Percentiles rank a stretch among this genome's conserved stretches.
These are phyloP conservation scores for Clarkia xantiana DNA, from an alignment of 345 rosid genomes.

Conservation along the genomic window DNA sequence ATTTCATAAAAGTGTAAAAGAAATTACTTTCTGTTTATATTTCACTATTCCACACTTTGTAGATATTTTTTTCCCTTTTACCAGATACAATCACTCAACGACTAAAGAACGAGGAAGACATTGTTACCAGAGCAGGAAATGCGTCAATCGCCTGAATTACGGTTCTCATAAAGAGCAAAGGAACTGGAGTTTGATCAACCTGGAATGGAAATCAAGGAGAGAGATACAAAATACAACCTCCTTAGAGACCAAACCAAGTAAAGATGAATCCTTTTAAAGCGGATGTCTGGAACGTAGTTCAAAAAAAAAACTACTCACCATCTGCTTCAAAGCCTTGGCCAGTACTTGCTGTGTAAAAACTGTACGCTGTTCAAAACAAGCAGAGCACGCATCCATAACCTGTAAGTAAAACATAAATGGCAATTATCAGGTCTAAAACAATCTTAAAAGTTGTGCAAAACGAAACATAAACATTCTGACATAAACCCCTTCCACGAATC, in stretches of 20 bases:
- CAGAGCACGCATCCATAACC: slow-evolving; percentile 89
- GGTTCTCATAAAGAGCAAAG: slow-evolving; percentile 94
- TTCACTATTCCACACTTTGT: too few relatives aligned
- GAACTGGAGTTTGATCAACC: slow-evolving; percentile 88
- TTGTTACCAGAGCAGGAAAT: slow-evolving; percentile 73
- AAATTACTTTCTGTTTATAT: too few relatives aligned
- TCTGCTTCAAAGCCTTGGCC: slow-evolving; percentile 86
- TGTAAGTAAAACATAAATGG: slow-evolving; percentile 19
- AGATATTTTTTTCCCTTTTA: neutral
- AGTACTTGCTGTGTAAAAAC: slow-evolving; percentile 93
- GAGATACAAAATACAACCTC: too few relatives aligned
- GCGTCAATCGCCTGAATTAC: slow-evolving; percentile 97
- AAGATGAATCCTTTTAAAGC: neutral
- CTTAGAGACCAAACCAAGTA: too few relatives aligned
- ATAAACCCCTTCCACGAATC: too few relatives aligned
- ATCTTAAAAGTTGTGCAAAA: neutral
- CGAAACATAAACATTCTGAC: too few relatives aligned
- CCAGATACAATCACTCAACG: neutral
- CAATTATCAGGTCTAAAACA: neutral
- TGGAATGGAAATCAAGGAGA: slow-evolving; percentile 17
- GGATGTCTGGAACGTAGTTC: neutral
- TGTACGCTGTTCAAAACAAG: slow-evolving; percentile 96
- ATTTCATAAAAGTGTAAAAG: too few relatives aligned
- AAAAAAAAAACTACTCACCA: slow-evolving; percentile 28
- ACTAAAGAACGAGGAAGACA: neutral